phyloP scores from a whole-genome alignment of 805 yeast species.

The Sugiyamaella valdiviana region DNA sequence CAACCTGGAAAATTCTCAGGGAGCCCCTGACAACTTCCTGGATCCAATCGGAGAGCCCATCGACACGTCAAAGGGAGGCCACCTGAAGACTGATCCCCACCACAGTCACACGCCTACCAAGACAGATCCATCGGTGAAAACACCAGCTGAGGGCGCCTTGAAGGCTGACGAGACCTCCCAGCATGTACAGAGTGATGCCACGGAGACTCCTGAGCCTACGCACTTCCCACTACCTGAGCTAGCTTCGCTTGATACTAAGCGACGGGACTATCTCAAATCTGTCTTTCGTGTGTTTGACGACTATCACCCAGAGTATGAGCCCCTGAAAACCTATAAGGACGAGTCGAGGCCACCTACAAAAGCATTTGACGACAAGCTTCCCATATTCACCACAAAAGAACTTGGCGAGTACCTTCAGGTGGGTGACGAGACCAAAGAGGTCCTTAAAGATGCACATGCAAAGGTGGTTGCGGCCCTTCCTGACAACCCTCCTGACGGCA shows the following conservation, averaged over 20 bases:
- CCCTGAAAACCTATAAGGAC: slow-evolving; percentile 40
- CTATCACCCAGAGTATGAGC: slow-evolving; percentile 38
- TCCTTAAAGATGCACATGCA: slow-evolving; percentile 44
- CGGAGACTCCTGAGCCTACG: not conserved
- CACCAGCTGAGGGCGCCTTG: too few species aligned
- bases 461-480: slow-evolving; percentile 45
- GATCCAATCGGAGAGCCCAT: too few species aligned
- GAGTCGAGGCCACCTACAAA: slow-evolving; percentile 34
- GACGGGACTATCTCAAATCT: not conserved
- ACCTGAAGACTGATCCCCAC: not conserved
- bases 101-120: not conserved
- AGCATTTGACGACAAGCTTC: slow-evolving; percentile 23
- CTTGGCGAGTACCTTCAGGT: slow-evolving; percentile 45
- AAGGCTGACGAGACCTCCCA: too few species aligned
- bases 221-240: not conserved
- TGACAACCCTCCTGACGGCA: not conserved
- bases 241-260: not conserved
- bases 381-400: slow-evolving; percentile 48
- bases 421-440: slow-evolving; percentile 37
- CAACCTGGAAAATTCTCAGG: too few species aligned
- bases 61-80: too few species aligned
- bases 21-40: too few species aligned
- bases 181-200: too few species aligned
- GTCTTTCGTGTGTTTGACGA: not conserved
- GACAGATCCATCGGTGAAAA: too few species aligned